These are phyloP conservation scores for Dactylellina haptotyla DNA, from an alignment of 2,329 filamentous ascomycete species.

Conservation along the genomic window DNA sequence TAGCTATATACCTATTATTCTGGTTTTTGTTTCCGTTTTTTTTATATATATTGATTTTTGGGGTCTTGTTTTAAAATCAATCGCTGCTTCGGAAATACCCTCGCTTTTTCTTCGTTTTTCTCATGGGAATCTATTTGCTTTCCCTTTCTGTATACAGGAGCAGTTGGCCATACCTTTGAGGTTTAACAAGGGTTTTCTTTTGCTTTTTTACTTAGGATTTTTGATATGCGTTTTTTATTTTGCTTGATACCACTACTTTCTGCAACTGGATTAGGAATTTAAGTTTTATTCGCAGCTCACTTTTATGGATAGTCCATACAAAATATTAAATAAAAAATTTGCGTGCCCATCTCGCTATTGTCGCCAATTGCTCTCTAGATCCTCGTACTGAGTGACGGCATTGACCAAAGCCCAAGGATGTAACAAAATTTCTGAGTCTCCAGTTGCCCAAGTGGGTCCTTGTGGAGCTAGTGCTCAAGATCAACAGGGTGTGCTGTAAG, in stretches of 20 bases:
- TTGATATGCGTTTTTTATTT: background rate
- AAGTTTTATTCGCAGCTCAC: background rate
- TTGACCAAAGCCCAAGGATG: too few species aligned
- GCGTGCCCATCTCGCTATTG: too few species aligned
- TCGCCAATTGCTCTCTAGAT: too few species aligned
- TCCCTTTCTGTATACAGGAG: slow-evolving; percentile 34
- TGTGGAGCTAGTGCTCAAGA: too few species aligned
- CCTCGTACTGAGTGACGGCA: too few species aligned
- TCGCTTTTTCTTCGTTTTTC: slow-evolving; percentile 28
- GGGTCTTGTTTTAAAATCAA: background rate
- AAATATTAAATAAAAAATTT: too few species aligned
- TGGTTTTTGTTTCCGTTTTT: background rate
- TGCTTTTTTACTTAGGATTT: slow-evolving; percentile 9
- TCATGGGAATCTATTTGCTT: slow-evolving; percentile 22
- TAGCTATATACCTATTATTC: slow-evolving; percentile 35
- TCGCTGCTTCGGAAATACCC: slow-evolving; percentile 22
- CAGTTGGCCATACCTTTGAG: too few species aligned
- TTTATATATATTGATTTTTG: slow-evolving; percentile 1
- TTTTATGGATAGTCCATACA: too few species aligned
- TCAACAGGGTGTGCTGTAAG: too few species aligned
- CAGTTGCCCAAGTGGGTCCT: too few species aligned
- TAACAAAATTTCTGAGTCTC: too few species aligned
- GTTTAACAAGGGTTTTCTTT: too few species aligned
- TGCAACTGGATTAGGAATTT: background rate
- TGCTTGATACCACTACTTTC: slow-evolving; percentile 45